These are phyloP conservation scores for Sclerotiophoma versabilis DNA, from an alignment of 2,329 filamentous ascomycete genomes.

Conservation along the genomic window DNA sequence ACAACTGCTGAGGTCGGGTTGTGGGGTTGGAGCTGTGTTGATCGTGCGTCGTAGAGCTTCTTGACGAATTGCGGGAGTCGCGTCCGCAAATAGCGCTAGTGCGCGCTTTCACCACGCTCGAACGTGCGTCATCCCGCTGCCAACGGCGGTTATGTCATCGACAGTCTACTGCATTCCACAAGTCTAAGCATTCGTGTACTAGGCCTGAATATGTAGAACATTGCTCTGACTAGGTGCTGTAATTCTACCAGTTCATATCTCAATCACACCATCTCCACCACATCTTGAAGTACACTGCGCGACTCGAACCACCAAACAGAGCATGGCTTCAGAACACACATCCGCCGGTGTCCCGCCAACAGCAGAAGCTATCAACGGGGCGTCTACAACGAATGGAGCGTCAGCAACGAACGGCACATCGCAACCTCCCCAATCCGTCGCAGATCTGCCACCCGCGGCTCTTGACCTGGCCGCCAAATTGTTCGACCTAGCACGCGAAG, in stretches of 20 bases:
- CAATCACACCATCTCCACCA: too few relatives aligned
- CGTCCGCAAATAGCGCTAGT: slow-evolving; percentile 20
- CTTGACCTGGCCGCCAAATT: slow-evolving; percentile 70
- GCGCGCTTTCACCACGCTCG: slow-evolving; percentile 22
- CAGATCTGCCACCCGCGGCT: slow-evolving; percentile 66
- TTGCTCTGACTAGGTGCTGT: not conserved
- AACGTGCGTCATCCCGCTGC: slow-evolving; percentile 21
- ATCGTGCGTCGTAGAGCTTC: not conserved
- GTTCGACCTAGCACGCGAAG: slow-evolving; percentile 70
- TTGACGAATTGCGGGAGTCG: slow-evolving; percentile 18
- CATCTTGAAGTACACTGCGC: not conserved
- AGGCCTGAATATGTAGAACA: not conserved
- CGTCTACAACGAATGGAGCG: slow-evolving; percentile 1
- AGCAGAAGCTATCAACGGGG: not conserved
- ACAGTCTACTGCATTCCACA: slow-evolving; percentile 9
- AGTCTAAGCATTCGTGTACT: slow-evolving; percentile 21
- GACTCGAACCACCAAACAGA: not conserved
- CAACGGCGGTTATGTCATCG: slow-evolving; percentile 39
- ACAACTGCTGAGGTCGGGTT: not conserved
- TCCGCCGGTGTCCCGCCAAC: slow-evolving; percentile 20
- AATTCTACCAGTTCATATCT: not conserved
- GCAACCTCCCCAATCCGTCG: slow-evolving; percentile 17
- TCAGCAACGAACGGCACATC: not conserved
- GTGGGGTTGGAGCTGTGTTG: slow-evolving; percentile 3
- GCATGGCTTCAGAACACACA: slow-evolving; percentile 27